Evolutionary conservation across 2,329 filamentous ascomycete genomes (phyloP).

Genomic region (Diaporthe australafricana): DNA sequence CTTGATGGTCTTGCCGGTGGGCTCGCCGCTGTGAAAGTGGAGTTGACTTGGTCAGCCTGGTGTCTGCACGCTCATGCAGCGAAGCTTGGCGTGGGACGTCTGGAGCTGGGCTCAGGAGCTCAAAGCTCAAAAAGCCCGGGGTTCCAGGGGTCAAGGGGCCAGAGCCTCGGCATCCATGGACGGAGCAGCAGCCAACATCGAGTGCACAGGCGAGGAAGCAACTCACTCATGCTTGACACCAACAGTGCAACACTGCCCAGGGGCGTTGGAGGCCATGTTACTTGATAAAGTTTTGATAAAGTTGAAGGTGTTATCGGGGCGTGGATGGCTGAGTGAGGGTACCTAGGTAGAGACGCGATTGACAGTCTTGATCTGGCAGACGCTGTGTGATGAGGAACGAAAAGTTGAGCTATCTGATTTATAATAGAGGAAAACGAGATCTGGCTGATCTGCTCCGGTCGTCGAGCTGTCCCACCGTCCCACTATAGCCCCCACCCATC

Average conservation of each 20-base stretch:
- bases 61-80: not conserved
- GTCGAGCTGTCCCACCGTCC: not conserved
- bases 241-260: slow-evolving; percentile 63
- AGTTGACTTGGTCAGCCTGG: not conserved
- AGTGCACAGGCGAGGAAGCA: slow-evolving; percentile 6
- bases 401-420: slow-evolving; percentile 27
- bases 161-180: not conserved
- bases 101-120: not conserved
- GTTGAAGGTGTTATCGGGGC: not conserved
- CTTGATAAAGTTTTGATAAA: slow-evolving; percentile 3
- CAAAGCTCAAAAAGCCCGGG: not conserved
- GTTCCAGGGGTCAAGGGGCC: not conserved
- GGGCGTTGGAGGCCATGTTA: slow-evolving; percentile 65
- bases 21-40: slow-evolving; percentile 54
- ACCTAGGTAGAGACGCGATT: not conserved
- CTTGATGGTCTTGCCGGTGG: slow-evolving; percentile 59
- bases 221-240: slow-evolving; percentile 67
- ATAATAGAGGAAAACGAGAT: slow-evolving; percentile 3
- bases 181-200: not conserved
- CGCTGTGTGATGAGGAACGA: not conserved
- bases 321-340: not conserved
- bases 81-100: not conserved
- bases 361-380: not conserved
- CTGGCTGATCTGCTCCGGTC: slow-evolving; percentile 4
- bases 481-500: slow-evolving; percentile 1